These are phyloP conservation scores for Ophiostoma tasmaniense DNA, from an alignment of 2,329 filamentous ascomycete species.

Conservation along the genomic window DNA sequence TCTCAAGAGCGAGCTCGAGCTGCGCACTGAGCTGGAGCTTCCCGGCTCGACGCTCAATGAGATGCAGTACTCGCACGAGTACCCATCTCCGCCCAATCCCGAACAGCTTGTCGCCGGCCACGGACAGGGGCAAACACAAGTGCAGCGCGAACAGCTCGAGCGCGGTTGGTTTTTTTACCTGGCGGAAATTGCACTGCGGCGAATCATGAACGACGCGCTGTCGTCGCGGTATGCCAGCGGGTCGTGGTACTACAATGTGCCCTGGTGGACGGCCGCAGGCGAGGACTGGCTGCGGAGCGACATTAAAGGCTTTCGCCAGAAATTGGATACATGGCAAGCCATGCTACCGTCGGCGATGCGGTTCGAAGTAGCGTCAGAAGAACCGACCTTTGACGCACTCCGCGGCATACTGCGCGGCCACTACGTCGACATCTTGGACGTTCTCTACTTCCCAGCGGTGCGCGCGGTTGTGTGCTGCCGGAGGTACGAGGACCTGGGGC, in stretches of 20 bases:
- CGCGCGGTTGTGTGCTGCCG: conserved; percentile 3
- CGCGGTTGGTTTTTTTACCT: conserved; percentile 16
- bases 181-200: conserved; percentile 15
- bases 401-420: conserved; percentile 15
- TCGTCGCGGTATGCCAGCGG: conserved; percentile 10
- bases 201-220: conserved; percentile 15
- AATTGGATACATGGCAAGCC: conserved; percentile 2
- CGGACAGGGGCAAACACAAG: conserved; percentile 6
- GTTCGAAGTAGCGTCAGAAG: background rate
- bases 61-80: conserved; percentile 15
- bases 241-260: background rate
- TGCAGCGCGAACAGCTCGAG: conserved; percentile 9
- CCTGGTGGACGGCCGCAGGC: conserved; percentile 5
- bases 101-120: background rate
- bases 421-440: conserved; percentile 12
- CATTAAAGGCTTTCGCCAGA: background rate
- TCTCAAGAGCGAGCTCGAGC: conserved; percentile 17
- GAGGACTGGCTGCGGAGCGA: background rate
- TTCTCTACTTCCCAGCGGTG: conserved; percentile 13
- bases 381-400: conserved; percentile 9
- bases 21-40: conserved; percentile 14
- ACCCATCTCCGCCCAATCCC: conserved; percentile 12
- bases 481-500: background rate
- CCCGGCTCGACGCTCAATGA: conserved; percentile 15
- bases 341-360: conserved; percentile 14